Conservation (phyloP, 2,329 filamentous ascomycete genomes). For the Chaetothyriales sp. region DNA sequence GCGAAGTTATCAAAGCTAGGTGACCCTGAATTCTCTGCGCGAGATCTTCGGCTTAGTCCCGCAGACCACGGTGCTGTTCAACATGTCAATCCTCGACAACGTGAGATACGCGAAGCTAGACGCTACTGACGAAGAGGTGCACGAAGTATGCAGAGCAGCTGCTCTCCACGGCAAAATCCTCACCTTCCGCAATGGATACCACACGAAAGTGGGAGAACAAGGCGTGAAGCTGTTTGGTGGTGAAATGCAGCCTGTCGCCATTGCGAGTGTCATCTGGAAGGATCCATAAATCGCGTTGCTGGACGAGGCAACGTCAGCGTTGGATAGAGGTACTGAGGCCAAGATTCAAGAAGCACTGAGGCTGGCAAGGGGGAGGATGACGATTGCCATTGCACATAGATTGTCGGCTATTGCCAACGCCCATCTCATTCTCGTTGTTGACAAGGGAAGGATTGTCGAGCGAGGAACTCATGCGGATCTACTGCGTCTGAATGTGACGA, state of each 20-base stretch:
- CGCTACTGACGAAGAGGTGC: slow-evolving; percentile 46
- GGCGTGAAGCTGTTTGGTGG: slow-evolving; percentile 39
- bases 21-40: slow-evolving; percentile 45
- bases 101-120: slow-evolving; percentile 47
- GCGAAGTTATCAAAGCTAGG: slow-evolving; percentile 20
- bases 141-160: slow-evolving; percentile 46
- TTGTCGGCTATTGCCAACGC: slow-evolving; percentile 33
- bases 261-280: slow-evolving; percentile 32
- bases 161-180: slow-evolving; percentile 52
- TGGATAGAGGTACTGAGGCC: slow-evolving; percentile 33
- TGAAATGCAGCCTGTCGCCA: slow-evolving; percentile 38
- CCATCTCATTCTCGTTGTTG: slow-evolving; percentile 52
- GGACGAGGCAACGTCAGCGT: slow-evolving; percentile 39
- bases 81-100: slow-evolving; percentile 50
- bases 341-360: slow-evolving; percentile 35
- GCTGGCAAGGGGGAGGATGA: slow-evolving; percentile 38
- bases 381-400: slow-evolving; percentile 37
- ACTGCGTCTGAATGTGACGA: slow-evolving; percentile 42
- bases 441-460: slow-evolving; percentile 48
- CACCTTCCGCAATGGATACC: slow-evolving; percentile 41
- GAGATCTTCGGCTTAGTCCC: slow-evolving; percentile 51
- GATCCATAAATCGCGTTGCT: slow-evolving; percentile 31
- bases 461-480: slow-evolving; percentile 48
- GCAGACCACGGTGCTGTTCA: slow-evolving; percentile 51
- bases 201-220: slow-evolving; percentile 34